phyloP scores from a whole-genome alignment of 805 yeast species.

The Candida pseudofarinosa region DNA sequence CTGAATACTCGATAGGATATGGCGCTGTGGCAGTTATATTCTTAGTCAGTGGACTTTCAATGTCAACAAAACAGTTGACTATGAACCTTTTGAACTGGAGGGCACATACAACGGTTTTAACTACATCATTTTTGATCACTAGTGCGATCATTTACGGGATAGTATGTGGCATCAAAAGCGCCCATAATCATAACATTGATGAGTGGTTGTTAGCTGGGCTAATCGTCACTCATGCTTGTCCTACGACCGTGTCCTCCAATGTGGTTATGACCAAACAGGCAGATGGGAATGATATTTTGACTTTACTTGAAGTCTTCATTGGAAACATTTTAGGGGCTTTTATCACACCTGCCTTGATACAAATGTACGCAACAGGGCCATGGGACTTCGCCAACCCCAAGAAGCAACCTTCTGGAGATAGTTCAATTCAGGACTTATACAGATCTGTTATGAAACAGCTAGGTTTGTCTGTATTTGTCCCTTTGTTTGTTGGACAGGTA shows the following conservation, averaged over 20 bases:
- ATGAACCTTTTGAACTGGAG: slow-evolving; percentile 74
- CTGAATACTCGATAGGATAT: slow-evolving; percentile 74
- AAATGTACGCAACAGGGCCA: slow-evolving; percentile 54
- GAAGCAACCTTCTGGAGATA: slow-evolving; percentile 43
- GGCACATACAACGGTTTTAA: slow-evolving; percentile 68
- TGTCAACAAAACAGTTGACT: slow-evolving; percentile 59
- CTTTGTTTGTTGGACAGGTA: slow-evolving; percentile 84
- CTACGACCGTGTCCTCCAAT: slow-evolving; percentile 88
- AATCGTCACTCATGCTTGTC: slow-evolving; percentile 80
- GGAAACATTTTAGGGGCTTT: slow-evolving; percentile 87
- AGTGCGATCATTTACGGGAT: slow-evolving; percentile 70
- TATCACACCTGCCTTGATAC: slow-evolving; percentile 79
- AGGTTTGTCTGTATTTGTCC: slow-evolving; percentile 79
- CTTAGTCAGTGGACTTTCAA: slow-evolving; percentile 74
- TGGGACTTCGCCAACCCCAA: slow-evolving; percentile 81
- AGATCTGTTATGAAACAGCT: slow-evolving; percentile 80
- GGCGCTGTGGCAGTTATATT: slow-evolving; percentile 87
- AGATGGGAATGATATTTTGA: slow-evolving; percentile 73
- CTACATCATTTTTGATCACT: slow-evolving; percentile 68
- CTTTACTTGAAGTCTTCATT: slow-evolving; percentile 79
- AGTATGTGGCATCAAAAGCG: slow-evolving; percentile 58
- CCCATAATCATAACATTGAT: slow-evolving; percentile 58
- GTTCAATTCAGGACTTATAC: slow-evolving; percentile 56
- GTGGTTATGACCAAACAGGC: slow-evolving; percentile 90
- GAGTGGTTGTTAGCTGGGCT: slow-evolving; percentile 79